A percentile compares a stretch with the other conserved stretches of the same genome.
Evolutionary conservation across 225 moss, liverwort and hornwort species (phyloP).

Genomic region (Physcomitrellopsis africana): DNA sequence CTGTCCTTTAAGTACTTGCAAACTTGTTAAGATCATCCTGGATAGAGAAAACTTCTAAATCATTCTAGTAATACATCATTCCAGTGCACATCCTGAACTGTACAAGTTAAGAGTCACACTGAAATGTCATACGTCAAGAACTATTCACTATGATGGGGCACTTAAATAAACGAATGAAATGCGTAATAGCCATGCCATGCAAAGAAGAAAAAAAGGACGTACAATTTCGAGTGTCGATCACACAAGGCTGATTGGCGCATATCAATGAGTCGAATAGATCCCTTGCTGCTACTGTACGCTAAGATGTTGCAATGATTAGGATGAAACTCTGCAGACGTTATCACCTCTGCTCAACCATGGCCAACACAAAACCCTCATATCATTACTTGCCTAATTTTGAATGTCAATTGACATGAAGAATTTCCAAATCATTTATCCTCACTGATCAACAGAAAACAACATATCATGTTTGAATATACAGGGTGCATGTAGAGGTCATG

Average conservation of each 20-base stretch:
- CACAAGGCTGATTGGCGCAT: constrained; percentile 99
- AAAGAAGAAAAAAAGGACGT: constrained; percentile 34
- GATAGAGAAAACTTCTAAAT: constrained; percentile 5
- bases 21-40: neutral
- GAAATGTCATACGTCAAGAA: constrained; percentile 1
- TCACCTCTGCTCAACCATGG: constrained; percentile 80
- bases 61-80: neutral
- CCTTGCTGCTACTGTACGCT: constrained; percentile 99
- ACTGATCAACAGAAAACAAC: constrained; percentile 1
- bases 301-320: constrained; percentile 95
- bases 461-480: neutral
- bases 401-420: constrained; percentile 1
- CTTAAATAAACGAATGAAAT: neutral
- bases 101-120: constrained; percentile 5
- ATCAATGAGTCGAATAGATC: constrained; percentile 98
- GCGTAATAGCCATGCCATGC: neutral
- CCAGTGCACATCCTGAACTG: neutral
- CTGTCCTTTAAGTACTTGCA: constrained; percentile 22
- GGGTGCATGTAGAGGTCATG: neutral
- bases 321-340: constrained; percentile 98
- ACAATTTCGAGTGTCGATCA: constrained; percentile 98
- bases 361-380: constrained; percentile 24
- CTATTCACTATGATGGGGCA: neutral
- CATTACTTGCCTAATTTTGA: constrained; percentile 17
- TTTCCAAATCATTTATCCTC: constrained; percentile 11